Percentiles rank a stretch among this genome's conserved stretches.
phyloP scores from a whole-genome alignment of 768 basidiomycete genomes.

The Termitomyces sp. region DNA sequence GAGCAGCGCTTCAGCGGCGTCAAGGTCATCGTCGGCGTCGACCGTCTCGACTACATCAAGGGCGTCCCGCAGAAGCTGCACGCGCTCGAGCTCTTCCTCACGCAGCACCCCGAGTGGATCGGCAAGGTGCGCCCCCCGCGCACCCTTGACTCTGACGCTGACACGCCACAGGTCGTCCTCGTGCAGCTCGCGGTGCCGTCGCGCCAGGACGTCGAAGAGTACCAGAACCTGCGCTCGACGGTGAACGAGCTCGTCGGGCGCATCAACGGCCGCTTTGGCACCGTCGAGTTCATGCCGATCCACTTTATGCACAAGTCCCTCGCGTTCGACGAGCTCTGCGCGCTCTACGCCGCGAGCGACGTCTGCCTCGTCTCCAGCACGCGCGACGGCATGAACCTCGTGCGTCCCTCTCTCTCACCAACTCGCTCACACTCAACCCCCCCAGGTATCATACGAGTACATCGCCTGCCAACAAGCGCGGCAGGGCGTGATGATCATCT shows the following conservation, averaged over 20 bases:
- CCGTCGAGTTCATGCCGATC: constrained; percentile 99
- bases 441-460: constrained; percentile 96
- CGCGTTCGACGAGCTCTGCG: constrained; percentile 90
- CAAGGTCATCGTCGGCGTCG: constrained; percentile 97
- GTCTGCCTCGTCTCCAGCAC: constrained; percentile 95
- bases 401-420: constrained; percentile 33
- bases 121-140: constrained; percentile 61
- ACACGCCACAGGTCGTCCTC: constrained; percentile 67
- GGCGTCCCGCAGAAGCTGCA: constrained; percentile 98
- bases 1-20: constrained; percentile 90
- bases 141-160: neutral
- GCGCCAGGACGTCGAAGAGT: constrained; percentile 97
- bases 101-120: constrained; percentile 98
- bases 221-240: constrained; percentile 92
- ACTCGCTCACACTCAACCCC: constrained; percentile 8
- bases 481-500: constrained; percentile 96
- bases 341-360: constrained; percentile 95
- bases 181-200: constrained; percentile 98
- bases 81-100: constrained; percentile 92
- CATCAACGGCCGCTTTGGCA: constrained; percentile 98
- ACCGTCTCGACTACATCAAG: constrained; percentile 99
- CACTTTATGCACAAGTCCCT: constrained; percentile 99
- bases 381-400: constrained; percentile 98
- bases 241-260: constrained; percentile 98
- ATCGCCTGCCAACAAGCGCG: constrained; percentile 90